Evolutionary conservation across 2,329 filamentous ascomycete species (phyloP).

Genomic region (Diaporthe vexans): DNA sequence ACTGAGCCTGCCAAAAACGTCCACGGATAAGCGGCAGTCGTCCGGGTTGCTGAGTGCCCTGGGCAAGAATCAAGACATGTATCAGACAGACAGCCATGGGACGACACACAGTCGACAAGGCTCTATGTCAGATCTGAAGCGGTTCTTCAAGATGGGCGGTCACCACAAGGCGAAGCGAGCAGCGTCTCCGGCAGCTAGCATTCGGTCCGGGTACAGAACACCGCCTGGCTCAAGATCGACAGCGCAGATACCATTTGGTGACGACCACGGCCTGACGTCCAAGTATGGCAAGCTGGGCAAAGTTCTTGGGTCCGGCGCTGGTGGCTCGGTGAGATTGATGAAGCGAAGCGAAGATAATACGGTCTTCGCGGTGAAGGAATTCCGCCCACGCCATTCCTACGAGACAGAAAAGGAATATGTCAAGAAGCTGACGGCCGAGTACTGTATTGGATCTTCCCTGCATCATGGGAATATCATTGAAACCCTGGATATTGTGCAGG

Average conservation of each 20-base stretch:
- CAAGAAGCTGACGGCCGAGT: slow-evolving; percentile 98
- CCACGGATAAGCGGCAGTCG: slow-evolving; percentile 66
- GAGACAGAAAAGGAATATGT: slow-evolving; percentile 96
- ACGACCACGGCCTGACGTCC: slow-evolving; percentile 89
- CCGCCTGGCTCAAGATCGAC: slow-evolving; percentile 61
- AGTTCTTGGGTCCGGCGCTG: slow-evolving; percentile 92
- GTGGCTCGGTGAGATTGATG: slow-evolving; percentile 94
- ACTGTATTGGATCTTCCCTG: slow-evolving; percentile 96
- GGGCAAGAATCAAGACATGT: slow-evolving; percentile 59
- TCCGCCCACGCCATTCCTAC: slow-evolving; percentile 90
- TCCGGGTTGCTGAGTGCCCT: slow-evolving; percentile 55
- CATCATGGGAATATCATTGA: slow-evolving; percentile 99
- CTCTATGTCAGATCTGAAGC: slow-evolving; percentile 94
- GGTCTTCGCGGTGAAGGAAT: slow-evolving; percentile 98
- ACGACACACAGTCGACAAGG: slow-evolving; percentile 71
- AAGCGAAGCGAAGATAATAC: slow-evolving; percentile 92
- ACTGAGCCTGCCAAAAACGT: slow-evolving; percentile 62
- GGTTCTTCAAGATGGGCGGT: slow-evolving; percentile 90
- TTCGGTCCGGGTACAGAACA: slow-evolving; percentile 64
- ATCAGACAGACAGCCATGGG: slow-evolving; percentile 59
- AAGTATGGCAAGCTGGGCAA: slow-evolving; percentile 98
- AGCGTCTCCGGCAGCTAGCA: slow-evolving; percentile 71
- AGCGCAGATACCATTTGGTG: slow-evolving; percentile 87
- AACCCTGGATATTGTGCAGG: slow-evolving; percentile 94
- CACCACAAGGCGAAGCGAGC: slow-evolving; percentile 79